phyloP scores from a whole-genome alignment of 1,284 basidiomycete species.

The Tilletia walkeri region DNA sequence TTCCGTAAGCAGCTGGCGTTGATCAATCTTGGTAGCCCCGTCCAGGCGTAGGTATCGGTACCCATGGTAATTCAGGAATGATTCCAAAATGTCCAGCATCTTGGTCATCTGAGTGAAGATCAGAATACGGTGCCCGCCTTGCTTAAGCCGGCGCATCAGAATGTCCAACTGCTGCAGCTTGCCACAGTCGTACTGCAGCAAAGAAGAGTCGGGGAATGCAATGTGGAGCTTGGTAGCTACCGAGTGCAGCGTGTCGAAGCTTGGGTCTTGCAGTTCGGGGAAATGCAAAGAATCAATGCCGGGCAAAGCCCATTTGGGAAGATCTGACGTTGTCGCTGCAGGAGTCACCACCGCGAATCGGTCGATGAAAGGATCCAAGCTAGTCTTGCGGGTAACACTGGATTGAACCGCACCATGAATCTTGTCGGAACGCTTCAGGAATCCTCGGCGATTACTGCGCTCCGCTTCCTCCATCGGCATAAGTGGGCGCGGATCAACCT shows the following conservation, averaged over 20 bases:
- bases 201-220: slow-evolving; percentile 84
- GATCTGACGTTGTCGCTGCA: slow-evolving; percentile 71
- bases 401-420: slow-evolving; percentile 60
- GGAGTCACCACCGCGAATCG: slow-evolving; percentile 83
- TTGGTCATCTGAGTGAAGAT: slow-evolving; percentile 98
- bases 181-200: slow-evolving; percentile 94
- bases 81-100: slow-evolving; percentile 89
- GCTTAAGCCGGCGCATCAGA: slow-evolving; percentile 78
- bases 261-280: slow-evolving; percentile 37
- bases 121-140: slow-evolving; percentile 80
- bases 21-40: slow-evolving; percentile 91
- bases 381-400: slow-evolving; percentile 64
- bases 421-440: slow-evolving; percentile 65
- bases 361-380: slow-evolving; percentile 66
- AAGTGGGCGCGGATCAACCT: slow-evolving; percentile 58
- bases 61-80: slow-evolving; percentile 87
- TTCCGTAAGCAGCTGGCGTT: slow-evolving; percentile 90
- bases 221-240: slow-evolving; percentile 82
- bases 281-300: slow-evolving; percentile 53
- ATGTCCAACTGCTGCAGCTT: slow-evolving; percentile 82
- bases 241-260: slow-evolving; percentile 64
- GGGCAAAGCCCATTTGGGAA: slow-evolving; percentile 66
- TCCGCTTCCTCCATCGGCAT: slow-evolving; percentile 49
- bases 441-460: slow-evolving; percentile 56
- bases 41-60: slow-evolving; percentile 90